Conservation (phyloP, 2,329 filamentous ascomycete species). For the Aspergillus brunneoviolaceus region DNA sequence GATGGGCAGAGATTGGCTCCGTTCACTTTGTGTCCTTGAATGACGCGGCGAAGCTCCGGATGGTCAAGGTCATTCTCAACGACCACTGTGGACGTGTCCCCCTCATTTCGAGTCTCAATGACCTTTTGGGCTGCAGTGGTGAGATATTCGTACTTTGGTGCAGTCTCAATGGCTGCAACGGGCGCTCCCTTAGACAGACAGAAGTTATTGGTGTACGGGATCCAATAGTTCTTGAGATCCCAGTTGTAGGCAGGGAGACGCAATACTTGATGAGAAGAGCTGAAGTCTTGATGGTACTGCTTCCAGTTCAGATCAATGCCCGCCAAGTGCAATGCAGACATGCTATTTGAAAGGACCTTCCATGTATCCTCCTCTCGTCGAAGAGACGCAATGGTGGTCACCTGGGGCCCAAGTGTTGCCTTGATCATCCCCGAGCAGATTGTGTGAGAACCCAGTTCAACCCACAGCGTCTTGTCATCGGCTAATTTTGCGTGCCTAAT, state of each 20-base stretch:
- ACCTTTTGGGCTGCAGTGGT: slow-evolving; percentile 34
- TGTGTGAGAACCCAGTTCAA: slow-evolving; percentile 60
- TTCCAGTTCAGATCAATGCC: slow-evolving; percentile 44
- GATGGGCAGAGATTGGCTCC: slow-evolving; percentile 37
- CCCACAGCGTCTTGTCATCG: slow-evolving; percentile 68
- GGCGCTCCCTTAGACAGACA: slow-evolving; percentile 36
- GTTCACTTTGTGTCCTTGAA: slow-evolving; percentile 40
- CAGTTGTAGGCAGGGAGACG: slow-evolving; percentile 39
- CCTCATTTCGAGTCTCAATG: slow-evolving; percentile 28
- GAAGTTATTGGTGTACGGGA: slow-evolving; percentile 39
- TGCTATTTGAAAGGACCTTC: slow-evolving; percentile 41
- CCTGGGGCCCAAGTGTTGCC: slow-evolving; percentile 60
- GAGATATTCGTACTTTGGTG: slow-evolving; percentile 24
- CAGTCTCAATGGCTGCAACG: slow-evolving; percentile 13
- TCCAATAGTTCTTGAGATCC: slow-evolving; percentile 44
- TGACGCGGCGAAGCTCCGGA: slow-evolving; percentile 34
- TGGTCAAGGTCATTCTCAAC: slow-evolving; percentile 38
- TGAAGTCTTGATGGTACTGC: slow-evolving; percentile 46
- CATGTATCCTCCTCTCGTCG: slow-evolving; percentile 43
- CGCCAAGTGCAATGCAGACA: slow-evolving; percentile 37
- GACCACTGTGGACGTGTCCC: slow-evolving; percentile 29
- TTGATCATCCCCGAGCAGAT: slow-evolving; percentile 49
- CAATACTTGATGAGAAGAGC: slow-evolving; percentile 31
- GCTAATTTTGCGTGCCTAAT: slow-evolving; percentile 45
- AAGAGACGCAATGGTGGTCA: slow-evolving; percentile 48